Evolutionary conservation across 495 filamentous ascomycete genomes (phyloP).

Genomic region (Schizothecium vesticola): DNA sequence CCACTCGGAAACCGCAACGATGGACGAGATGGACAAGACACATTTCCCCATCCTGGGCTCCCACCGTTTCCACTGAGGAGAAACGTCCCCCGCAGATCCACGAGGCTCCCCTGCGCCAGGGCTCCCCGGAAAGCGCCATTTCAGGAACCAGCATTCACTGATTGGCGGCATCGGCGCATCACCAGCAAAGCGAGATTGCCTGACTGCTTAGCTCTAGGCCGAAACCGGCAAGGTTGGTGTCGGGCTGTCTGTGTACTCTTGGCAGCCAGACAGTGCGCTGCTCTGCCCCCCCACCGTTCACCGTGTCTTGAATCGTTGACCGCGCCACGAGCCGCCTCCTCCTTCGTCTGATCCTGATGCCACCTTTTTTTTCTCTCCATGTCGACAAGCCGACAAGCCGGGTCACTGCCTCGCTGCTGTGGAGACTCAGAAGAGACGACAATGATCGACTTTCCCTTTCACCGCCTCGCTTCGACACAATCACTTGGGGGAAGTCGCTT

Average conservation of each 20-base stretch:
- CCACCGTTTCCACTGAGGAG: background rate
- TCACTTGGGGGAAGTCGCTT: no score
- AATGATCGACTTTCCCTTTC: background rate
- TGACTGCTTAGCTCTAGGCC: background rate
- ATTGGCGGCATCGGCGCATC: conserved; percentile 17
- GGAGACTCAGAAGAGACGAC: background rate
- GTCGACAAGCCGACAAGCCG: background rate
- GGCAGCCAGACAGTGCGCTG: background rate
- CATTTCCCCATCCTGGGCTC: background rate
- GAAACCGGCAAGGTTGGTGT: background rate
- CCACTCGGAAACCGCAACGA: background rate
- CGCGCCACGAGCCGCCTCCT: background rate
- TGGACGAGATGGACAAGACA: background rate
- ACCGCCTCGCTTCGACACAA: background rate
- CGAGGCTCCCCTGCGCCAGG: conserved; percentile 11
- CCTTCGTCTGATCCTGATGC: background rate
- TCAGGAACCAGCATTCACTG: conserved; percentile 18
- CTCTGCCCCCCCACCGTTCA: background rate
- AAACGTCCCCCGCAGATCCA: conserved; percentile 7
- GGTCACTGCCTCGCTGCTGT: background rate
- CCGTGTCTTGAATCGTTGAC: background rate
- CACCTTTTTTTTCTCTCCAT: background rate
- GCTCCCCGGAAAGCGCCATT: conserved; percentile 9
- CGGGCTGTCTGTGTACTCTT: conserved; percentile 2
- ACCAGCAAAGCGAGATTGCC: conserved; percentile 26